Conservation (phyloP, 2,329 filamentous ascomycete genomes). For the Malbranchea zuffiana region DNA sequence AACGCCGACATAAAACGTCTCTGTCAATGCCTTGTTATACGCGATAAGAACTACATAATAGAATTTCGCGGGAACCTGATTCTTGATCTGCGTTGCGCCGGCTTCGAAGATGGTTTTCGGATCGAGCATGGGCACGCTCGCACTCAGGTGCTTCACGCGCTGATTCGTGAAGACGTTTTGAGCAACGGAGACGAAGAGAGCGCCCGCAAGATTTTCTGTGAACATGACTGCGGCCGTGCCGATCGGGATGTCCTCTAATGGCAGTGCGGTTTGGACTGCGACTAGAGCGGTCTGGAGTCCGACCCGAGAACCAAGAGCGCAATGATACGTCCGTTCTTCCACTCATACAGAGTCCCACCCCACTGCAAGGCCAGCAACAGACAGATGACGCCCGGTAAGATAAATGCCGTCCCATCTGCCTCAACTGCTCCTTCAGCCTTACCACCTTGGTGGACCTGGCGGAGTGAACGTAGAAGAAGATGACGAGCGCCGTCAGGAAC, state of each 20-base stretch:
- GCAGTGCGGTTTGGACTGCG: constrained; percentile 26
- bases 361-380: constrained; percentile 21
- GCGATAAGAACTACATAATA: constrained; percentile 24
- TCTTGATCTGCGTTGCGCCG: constrained; percentile 31
- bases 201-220: constrained; percentile 28
- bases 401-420: constrained; percentile 23
- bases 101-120: constrained; percentile 21
- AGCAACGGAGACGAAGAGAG: constrained; percentile 28
- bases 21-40: constrained; percentile 29
- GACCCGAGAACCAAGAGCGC: constrained; percentile 18
- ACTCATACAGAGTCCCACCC: constrained; percentile 18
- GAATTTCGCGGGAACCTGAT: constrained; percentile 19
- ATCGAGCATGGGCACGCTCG: constrained; percentile 20
- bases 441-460: constrained; percentile 2
- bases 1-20: constrained; percentile 19
- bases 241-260: constrained; percentile 24
- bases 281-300: constrained; percentile 29
- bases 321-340: constrained; percentile 17
- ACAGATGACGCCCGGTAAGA: constrained; percentile 32
- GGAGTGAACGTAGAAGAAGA: constrained; percentile 18
- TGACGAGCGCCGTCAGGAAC: constrained; percentile 26
- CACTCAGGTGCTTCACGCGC: constrained; percentile 20
- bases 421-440: constrained; percentile 1
- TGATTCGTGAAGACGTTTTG: constrained; percentile 32
- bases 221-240: constrained; percentile 30